These are phyloP conservation scores for Glaciozyma antarctica DNA, from an alignment of 768 basidiomycete genomes.

Conservation along the genomic window DNA sequence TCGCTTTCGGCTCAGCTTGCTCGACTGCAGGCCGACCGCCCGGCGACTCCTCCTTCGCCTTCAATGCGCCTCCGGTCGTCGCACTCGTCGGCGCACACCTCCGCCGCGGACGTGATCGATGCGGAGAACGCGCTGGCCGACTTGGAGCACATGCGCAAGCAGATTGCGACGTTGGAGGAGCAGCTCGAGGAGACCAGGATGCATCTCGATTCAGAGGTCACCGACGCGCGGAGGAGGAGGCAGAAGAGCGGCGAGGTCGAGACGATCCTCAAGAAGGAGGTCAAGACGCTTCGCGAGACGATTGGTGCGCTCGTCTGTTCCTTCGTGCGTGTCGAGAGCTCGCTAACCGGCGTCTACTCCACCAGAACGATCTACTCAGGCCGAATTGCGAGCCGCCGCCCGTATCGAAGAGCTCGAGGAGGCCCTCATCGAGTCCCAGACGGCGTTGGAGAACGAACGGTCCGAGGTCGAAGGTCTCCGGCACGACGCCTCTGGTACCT, in stretches of 20 bases:
- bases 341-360: not conserved
- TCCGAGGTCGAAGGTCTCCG: slow-evolving; percentile 77
- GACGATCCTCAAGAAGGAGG: slow-evolving; percentile 57
- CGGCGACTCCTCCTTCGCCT: slow-evolving; percentile 35
- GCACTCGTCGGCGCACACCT: slow-evolving; percentile 6
- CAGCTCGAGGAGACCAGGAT: slow-evolving; percentile 60
- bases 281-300: slow-evolving; percentile 56
- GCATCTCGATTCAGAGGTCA: slow-evolving; percentile 58
- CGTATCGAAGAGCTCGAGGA: slow-evolving; percentile 80
- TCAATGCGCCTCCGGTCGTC: not conserved
- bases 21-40: slow-evolving; percentile 39
- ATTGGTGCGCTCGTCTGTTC: slow-evolving; percentile 48
- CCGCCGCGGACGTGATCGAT: slow-evolving; percentile 75
- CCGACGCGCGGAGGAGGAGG: slow-evolving; percentile 34
- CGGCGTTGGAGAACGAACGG: slow-evolving; percentile 76
- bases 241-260: slow-evolving; percentile 27
- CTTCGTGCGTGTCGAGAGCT: rapidly evolving
- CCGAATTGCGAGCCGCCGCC: slow-evolving; percentile 53
- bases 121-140: slow-evolving; percentile 87
- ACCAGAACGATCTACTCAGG: slow-evolving; percentile 41
- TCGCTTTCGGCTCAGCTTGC: not conserved
- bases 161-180: slow-evolving; percentile 68
- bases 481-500: slow-evolving; percentile 47
- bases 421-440: slow-evolving; percentile 74
- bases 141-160: slow-evolving; percentile 72